Evolutionary conservation across 192 early-diverging fungal species (phyloP).

Genomic region (Backusella morwellensis): DNA sequence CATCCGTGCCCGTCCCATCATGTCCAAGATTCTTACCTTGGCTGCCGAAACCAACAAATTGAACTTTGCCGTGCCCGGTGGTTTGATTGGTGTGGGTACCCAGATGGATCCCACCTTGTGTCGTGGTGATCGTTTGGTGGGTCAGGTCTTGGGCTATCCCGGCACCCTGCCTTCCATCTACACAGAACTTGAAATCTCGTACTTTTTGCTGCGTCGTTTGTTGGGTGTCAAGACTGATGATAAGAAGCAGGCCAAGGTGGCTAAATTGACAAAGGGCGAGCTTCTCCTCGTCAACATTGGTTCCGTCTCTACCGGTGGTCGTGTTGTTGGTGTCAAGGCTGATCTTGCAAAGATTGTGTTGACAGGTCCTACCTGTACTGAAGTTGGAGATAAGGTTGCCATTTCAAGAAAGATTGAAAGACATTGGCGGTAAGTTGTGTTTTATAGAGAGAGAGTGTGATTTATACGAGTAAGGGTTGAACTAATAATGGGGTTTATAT

Average conservation of each 20-base stretch:
- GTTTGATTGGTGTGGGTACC: conserved; percentile 98
- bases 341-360: conserved; percentile 94
- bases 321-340: conserved; percentile 90
- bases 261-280: conserved; percentile 92
- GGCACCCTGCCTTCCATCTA: conserved; percentile 93
- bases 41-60: conserved; percentile 88
- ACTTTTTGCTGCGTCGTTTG: conserved; percentile 93
- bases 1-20: conserved; percentile 81
- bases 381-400: conserved; percentile 94
- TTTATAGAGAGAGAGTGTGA: not conserved
- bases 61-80: conserved; percentile 99
- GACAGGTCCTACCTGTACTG: conserved; percentile 90
- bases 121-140: conserved; percentile 94
- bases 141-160: conserved; percentile 90
- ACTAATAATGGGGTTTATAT: not conserved
- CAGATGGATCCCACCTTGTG: conserved; percentile 94
- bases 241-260: conserved; percentile 96
- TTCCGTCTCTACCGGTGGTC: conserved; percentile 90
- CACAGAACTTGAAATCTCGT: conserved; percentile 95
- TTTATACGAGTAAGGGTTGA: too few relatives aligned
- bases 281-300: conserved; percentile 97
- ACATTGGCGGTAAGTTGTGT: conserved; percentile 85
- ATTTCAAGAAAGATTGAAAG: conserved; percentile 94
- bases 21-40: conserved; percentile 85
- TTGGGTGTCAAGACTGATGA: conserved; percentile 97